Evolutionary conservation across 2,329 filamentous ascomycete species (phyloP).

Genomic region (Ophiosphaerella herpotricha): DNA sequence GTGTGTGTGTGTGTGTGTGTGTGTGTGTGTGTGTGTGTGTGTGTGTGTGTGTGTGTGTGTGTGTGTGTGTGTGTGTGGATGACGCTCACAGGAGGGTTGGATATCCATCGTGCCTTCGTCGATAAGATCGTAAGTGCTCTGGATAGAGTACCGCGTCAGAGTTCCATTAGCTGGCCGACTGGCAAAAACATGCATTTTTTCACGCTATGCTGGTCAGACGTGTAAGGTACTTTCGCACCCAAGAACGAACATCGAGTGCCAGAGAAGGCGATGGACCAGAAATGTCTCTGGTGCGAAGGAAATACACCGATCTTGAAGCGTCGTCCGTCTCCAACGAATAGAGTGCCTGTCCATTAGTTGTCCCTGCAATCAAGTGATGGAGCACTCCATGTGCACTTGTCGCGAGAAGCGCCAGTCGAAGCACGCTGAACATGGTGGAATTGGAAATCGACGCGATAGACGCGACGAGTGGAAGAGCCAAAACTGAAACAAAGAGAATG

Average conservation of each 20-base stretch:
- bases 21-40: no score
- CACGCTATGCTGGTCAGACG: slow-evolving; percentile 11
- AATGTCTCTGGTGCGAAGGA: slow-evolving; percentile 16
- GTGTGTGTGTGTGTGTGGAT: neutral
- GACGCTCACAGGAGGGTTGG: slow-evolving; percentile 23
- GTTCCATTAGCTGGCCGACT: slow-evolving; percentile 23
- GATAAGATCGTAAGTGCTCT: slow-evolving; percentile 19
- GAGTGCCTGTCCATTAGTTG: slow-evolving; percentile 13
- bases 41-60: no score
- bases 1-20: no score
- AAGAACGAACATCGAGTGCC: slow-evolving; percentile 20
- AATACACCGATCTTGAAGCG: slow-evolving; percentile 8
- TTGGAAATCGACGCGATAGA: neutral
- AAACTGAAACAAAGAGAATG: neutral
- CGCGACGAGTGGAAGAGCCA: neutral
- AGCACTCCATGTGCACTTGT: slow-evolving; percentile 8
- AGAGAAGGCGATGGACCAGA: slow-evolving; percentile 21
- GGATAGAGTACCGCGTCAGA: slow-evolving; percentile 20
- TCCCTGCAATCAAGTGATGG: slow-evolving; percentile 28
- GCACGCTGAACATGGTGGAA: slow-evolving; percentile 10
- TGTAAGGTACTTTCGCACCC: neutral
- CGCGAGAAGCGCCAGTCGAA: slow-evolving; percentile 9
- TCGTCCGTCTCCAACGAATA: slow-evolving; percentile 23
- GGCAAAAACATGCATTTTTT: slow-evolving; percentile 21
- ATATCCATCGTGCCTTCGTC: slow-evolving; percentile 22